Conservation (phyloP, 306 rosid species). For the Gleditsia sinensis region DNA sequence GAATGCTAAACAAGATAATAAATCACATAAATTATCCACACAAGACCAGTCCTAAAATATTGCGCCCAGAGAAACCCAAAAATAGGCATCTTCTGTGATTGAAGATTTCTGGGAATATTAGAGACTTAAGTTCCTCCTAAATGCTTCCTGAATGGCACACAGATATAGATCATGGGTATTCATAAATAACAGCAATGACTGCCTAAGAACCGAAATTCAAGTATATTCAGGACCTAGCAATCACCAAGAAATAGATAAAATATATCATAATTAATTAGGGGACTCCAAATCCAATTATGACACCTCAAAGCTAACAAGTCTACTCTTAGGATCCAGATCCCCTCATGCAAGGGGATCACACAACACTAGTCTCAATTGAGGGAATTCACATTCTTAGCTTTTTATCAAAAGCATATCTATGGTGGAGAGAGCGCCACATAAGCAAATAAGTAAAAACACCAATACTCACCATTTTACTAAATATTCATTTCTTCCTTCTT, state of each 20-base stretch:
- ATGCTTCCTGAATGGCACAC: background rate
- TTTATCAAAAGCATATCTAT: too few relatives aligned
- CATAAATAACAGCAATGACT: background rate
- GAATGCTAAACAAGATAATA: background rate
- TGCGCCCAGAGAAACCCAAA: background rate
- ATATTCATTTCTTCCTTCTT: too few relatives aligned
- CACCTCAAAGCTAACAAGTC: slow-evolving; percentile 4
- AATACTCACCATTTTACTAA: too few relatives aligned
- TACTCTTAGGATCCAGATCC: too few relatives aligned
- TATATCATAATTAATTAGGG: background rate
- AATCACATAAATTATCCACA: too few relatives aligned
- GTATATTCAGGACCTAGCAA: background rate
- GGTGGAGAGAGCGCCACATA: too few relatives aligned
- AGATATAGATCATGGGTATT: background rate
- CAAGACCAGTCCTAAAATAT: background rate
- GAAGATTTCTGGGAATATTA: slow-evolving; percentile 13
- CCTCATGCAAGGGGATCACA: too few relatives aligned
- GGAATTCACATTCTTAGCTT: too few relatives aligned
- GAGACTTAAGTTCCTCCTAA: background rate
- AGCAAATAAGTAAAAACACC: too few relatives aligned
- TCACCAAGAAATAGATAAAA: background rate
- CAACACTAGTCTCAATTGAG: too few relatives aligned
- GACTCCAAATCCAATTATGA: slow-evolving; percentile 11
- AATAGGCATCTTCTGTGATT: background rate
- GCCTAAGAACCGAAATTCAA: background rate